phyloP scores from a whole-genome alignment of 139 green algal species.

The Closterium sp. region DNA sequence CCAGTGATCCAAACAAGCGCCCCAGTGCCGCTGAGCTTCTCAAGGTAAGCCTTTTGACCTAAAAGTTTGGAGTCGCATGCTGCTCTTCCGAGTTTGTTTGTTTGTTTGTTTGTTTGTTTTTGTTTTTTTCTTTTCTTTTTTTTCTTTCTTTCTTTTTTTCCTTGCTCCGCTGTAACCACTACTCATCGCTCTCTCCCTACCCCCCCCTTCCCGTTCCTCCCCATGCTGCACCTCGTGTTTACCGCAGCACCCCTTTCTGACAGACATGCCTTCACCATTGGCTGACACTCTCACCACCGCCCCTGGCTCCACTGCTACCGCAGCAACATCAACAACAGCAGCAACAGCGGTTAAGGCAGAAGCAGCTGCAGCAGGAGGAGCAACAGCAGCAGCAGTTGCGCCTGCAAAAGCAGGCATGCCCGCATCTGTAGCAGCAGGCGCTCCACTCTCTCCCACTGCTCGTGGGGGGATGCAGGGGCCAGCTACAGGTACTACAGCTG shows the following conservation, averaged over 20 bases:
- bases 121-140: background rate
- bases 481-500: background rate
- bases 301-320: background rate
- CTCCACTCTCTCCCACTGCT: background rate
- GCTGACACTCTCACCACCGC: background rate
- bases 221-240: background rate
- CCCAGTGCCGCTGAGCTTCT: constrained; percentile 34
- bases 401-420: background rate
- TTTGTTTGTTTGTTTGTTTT: background rate
- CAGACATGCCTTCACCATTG: background rate
- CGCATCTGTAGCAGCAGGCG: background rate
- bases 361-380: background rate
- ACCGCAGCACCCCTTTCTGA: background rate
- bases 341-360: background rate
- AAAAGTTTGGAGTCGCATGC: background rate
- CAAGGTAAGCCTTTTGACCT: constrained; percentile 5
- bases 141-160: no score
- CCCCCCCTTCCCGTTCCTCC: background rate
- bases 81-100: background rate
- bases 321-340: no score
- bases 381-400: background rate
- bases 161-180: no score
- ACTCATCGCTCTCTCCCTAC: no score
- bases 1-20: constrained; percentile 35
- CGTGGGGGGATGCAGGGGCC: background rate